Evolutionary conservation across 2,329 filamentous ascomycete genomes (phyloP), one percentile per base, ranked within the genome.

Genomic region (Epichloe amarillans): DNA sequence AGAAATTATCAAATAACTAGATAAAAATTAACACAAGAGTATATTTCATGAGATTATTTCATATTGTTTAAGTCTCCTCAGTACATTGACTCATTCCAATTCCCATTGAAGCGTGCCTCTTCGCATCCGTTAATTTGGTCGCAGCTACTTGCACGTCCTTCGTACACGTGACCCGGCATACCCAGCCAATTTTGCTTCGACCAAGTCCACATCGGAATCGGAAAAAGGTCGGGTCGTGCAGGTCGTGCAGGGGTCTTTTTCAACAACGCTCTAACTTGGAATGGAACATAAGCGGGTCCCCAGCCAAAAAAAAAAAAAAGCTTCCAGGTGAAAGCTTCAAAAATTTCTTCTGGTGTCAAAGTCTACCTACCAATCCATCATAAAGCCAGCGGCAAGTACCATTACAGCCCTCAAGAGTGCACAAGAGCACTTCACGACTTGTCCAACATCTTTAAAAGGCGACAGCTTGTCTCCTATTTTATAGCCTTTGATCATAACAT

Each of bases 271-370:
- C 50, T 56, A 54, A 49, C 58, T 50, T 46, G 49, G 44, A 52
- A 53, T 49, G 51, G 54, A 19, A 48, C 8, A 39, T 35, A 48
- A 35, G 50, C 54, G 55, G 58, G 47, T 46, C 39, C 17, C 41
- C 33, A 23, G 40, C 48, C 51, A 57, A 60, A 55, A 50, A 51
- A 56, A 51, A 56, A 58, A 59, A 51, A 56, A 58, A 59, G 54
- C 54, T 55, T 56, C 54, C 47, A 54, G 52, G 50, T 50, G 54
- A 57, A 58, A 65, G 62, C 64, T 68, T 65, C 62, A 66, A 66
- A 68, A 68, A 66, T 62, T 64, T 67, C 63, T 66, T 63, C 61
- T 57, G 55, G 55, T 52, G 57, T 52, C 3, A 55, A 50, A 44
- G 46, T 14, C 47, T 44, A 51, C 17, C 47, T 44, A 51, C 17